Evolutionary conservation across 2,329 filamentous ascomycete genomes (phyloP), one percentile per base, ranked within the genome.

Genomic region (Albophoma yamanashiensis): DNA sequence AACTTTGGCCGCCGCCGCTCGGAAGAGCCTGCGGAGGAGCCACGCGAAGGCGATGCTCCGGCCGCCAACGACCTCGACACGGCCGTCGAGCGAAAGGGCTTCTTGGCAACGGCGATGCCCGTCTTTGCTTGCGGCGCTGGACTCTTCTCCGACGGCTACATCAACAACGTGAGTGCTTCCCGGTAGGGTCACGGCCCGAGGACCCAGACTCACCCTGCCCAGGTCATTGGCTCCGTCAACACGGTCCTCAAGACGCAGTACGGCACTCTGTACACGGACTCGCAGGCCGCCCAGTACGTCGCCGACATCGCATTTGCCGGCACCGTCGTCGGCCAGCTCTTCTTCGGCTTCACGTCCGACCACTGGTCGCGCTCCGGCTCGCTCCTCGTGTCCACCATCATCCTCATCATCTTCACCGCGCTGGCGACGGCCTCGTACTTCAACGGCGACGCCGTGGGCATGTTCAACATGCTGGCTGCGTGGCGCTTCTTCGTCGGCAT

Each of bases 121-220:
- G 89, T 91, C 1, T 87, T 96, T 66, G 92, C 92, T 52, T 96
- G 91, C 69, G 92, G 92, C 64, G 89, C 92, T 58, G 92, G 92
- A 68, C 80, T 96, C 2, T 96, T 96, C 74, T 92, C 88, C 31
- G 92, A 96, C 73, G 92, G 92, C 20, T 96, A 96, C 73, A 84
- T 96, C 70, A 95, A 96, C 75, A 91, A 90, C 68, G 89, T 91
- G 75, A 63, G 71, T 59, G 43, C 55, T 11, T 25, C 22, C 9
- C 22, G 31, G 0, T 7, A 25, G 8, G 31, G 40, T 11, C 17
- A 7, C 0, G 3, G 47, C 27, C 17, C n/a, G 45, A 15, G 27
- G 27, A 27, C 58, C 11, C n/a, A 25, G 22, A 34, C 42, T 12
- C 38, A 25, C 17, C 27, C 14, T 34, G 7, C n/a, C 8, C 59